Conservation (phyloP, 2,329 filamentous ascomycete species). For the Trichoderma asperellum region DNA sequence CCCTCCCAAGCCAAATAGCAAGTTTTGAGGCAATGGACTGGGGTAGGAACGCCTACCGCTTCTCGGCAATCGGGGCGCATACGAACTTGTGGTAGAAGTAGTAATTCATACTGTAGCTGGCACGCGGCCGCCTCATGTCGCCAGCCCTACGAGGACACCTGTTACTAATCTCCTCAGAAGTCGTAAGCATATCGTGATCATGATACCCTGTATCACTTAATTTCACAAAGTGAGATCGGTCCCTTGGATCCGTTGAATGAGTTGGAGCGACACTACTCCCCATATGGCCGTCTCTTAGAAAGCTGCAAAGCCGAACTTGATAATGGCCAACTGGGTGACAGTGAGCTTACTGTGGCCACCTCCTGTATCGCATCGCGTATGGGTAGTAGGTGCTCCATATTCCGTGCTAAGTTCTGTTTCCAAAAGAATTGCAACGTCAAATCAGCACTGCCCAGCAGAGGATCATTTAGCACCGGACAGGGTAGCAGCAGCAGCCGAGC, state of each 20-base stretch:
- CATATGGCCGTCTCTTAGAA: neutral
- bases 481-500: neutral
- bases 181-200: neutral
- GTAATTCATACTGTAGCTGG: neutral
- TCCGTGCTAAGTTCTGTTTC: neutral
- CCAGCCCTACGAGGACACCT: neutral
- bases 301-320: neutral
- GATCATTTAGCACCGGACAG: neutral
- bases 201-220: neutral
- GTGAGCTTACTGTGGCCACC: neutral
- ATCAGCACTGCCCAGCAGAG: neutral
- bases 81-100: neutral
- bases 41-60: neutral
- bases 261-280: neutral
- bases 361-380: neutral
- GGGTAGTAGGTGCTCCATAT: neutral
- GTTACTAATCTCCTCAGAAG: neutral
- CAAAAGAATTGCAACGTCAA: neutral
- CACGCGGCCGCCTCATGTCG: neutral
- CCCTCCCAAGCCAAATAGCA: neutral
- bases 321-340: neutral
- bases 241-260: neutral
- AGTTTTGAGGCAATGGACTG: neutral
- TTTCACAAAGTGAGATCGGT: neutral
- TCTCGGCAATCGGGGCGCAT: slow-evolving; percentile 12